Conservation (phyloP, 108 stramenopile species). For the Fragilariopsis cylindrus region DNA sequence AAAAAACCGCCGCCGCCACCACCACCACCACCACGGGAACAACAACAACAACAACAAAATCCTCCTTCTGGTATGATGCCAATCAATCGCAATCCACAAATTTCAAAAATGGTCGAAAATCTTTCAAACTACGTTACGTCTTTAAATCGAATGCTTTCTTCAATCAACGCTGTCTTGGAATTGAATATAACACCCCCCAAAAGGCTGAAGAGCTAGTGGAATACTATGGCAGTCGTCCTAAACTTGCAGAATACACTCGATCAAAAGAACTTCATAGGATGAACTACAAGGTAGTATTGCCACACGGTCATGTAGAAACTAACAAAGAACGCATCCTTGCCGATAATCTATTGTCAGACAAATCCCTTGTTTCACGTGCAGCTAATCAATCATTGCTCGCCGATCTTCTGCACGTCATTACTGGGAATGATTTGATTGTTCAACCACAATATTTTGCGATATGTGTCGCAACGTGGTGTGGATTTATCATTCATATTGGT, state of each 20-base stretch:
- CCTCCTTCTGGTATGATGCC: not conserved
- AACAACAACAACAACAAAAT: not conserved
- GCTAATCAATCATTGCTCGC: constrained; percentile 85
- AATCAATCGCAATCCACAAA: not conserved
- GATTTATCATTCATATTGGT: constrained; percentile 45
- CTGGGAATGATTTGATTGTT: constrained; percentile 44
- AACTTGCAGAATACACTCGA: constrained; percentile 75
- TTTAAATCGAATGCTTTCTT: constrained; percentile 27
- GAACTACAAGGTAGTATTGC: constrained; percentile 68
- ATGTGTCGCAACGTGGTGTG: constrained; percentile 50
- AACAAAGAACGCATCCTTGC: constrained; percentile 45
- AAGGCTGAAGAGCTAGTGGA: constrained; percentile 68
- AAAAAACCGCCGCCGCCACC: not conserved
- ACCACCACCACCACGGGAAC: not conserved
- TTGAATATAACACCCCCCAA: constrained; percentile 75
- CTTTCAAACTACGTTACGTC: constrained; percentile 28
- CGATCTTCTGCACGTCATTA: constrained; percentile 71
- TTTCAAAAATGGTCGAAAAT: not conserved
- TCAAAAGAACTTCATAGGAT: constrained; percentile 79
- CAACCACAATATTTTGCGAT: constrained; percentile 59
- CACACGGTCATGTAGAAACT: constrained; percentile 43
- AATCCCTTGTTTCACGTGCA: constrained; percentile 50
- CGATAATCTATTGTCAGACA: constrained; percentile 28
- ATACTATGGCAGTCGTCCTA: constrained; percentile 66
- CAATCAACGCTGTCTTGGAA: constrained; percentile 65